Base-by-base conservation (phyloP, 768 basidiomycete genomes). In the Tremella mesenterica region DNA sequence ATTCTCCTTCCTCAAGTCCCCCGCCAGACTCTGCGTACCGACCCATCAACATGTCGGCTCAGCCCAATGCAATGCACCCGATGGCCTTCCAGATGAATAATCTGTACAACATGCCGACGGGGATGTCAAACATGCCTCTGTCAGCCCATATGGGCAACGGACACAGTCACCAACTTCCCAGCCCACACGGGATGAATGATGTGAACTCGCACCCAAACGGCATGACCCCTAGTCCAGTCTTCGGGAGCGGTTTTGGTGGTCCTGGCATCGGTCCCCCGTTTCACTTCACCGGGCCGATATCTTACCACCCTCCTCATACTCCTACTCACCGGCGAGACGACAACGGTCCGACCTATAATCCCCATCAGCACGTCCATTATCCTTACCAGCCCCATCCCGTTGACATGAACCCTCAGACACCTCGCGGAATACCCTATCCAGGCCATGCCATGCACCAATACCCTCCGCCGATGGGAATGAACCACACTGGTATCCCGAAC, bases 1-100 rank as follows among this genome's bases (percentile, higher is more conserved):
- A 88, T 21, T 80, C 83, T 10, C 66, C 61, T 47, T 59, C 52
- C 25, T 59, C 58, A 21, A 59, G 56, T 16, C 36, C 55, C 33
- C 55, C 47, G 38, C 53, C 49, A 46, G 48, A 45, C 21, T 21
- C 53, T 3, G 59, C 52, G 14, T 60, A 60, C 30, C 54, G 62
- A 26, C 52, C 44, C 18, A 44, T 52, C 52, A 47, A 31, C 26
- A 26, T 58, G 4, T 31, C 50, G n/a, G 36, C 28, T 12, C 51
- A 57, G 31, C 39, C n/a, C 29, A 57, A 45, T 14, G 53, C 52
- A 5, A 54, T 52, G 52, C 52, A 41, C 14, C 44, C 20, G 23
- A 58, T 50, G 49, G 44, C 14, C 23, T 39, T 28, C 34, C 59
- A 45, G 33, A 56, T 48, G 45, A 50, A 48, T n/a, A 45, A 51